Evolutionary conservation across 441 rosid species (phyloP).

Genomic region (Adansonia grandidieri): DNA sequence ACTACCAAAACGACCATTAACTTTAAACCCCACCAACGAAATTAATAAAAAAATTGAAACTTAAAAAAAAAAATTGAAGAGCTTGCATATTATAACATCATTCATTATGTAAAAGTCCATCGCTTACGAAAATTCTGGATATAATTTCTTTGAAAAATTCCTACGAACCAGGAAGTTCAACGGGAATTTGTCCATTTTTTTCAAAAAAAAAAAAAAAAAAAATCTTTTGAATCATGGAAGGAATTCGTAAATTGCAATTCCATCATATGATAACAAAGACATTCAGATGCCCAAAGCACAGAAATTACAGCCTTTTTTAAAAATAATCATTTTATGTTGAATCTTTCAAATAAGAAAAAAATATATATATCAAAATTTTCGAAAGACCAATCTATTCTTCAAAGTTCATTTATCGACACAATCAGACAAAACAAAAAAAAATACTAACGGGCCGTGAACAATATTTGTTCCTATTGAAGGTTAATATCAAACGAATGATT

Average conservation of each 20-base stretch:
- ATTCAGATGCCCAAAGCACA: neutral
- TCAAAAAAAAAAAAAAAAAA: no score
- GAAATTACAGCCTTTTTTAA: neutral
- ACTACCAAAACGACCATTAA: slow-evolving; percentile 46
- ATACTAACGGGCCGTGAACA: slow-evolving; percentile 10
- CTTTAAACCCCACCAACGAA: slow-evolving; percentile 15
- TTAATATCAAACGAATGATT: slow-evolving; percentile 33
- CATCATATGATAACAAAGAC: neutral
- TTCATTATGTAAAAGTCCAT: slow-evolving; percentile 13
- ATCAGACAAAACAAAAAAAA: neutral
- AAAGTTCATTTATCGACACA: neutral
- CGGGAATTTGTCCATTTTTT: no score
- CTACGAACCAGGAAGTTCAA: no score
- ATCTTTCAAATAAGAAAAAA: no score
- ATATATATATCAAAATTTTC: no score
- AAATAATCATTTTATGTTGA: no score
- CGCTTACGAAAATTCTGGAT: slow-evolving; percentile 20
- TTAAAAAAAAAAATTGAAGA: neutral
- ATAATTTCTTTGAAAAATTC: neutral
- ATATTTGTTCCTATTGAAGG: neutral
- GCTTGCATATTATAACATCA: neutral
- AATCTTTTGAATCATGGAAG: no score
- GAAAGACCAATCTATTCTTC: no score
- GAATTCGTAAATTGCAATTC: neutral
- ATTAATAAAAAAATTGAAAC: neutral